Percentiles rank a stretch among this genome's conserved stretches.
Conservation (phyloP, 2,329 filamentous ascomycete species). For the Penicillium sp. region DNA sequence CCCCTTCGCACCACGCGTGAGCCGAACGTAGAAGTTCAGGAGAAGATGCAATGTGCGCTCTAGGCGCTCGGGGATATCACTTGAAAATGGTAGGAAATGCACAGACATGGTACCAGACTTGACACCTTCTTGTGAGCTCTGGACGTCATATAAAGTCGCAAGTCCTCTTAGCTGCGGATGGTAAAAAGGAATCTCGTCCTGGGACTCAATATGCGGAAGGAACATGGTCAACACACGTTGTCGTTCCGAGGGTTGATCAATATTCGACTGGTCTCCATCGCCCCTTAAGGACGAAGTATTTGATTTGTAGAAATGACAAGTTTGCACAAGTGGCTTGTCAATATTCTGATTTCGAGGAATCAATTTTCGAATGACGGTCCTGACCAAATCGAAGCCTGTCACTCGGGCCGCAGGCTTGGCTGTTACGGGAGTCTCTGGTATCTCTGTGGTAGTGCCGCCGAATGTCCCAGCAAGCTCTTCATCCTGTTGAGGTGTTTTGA, state of each 20-base stretch:
- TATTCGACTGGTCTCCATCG: constrained; percentile 20
- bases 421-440: constrained; percentile 11
- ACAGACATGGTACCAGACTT: constrained; percentile 53
- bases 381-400: constrained; percentile 53
- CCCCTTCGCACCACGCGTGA: constrained; percentile 31
- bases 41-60: constrained; percentile 48
- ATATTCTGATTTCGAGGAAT: constrained; percentile 81
- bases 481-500: constrained; percentile 43
- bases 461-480: constrained; percentile 30
- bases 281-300: not conserved
- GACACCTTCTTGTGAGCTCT: constrained; percentile 29
- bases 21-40: constrained; percentile 46
- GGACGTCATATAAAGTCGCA: constrained; percentile 72
- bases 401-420: constrained; percentile 33
- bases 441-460: not conserved
- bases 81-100: constrained; percentile 58
- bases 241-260: not conserved
- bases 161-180: constrained; percentile 78
- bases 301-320: constrained; percentile 71
- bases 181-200: constrained; percentile 79
- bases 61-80: constrained; percentile 45
- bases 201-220: constrained; percentile 70
- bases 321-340: constrained; percentile 79
- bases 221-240: constrained; percentile 69
- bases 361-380: constrained; percentile 74